phyloP scores from a whole-genome alignment of 1,139 yeast genomes.

The Pneumocystis carinii region DNA sequence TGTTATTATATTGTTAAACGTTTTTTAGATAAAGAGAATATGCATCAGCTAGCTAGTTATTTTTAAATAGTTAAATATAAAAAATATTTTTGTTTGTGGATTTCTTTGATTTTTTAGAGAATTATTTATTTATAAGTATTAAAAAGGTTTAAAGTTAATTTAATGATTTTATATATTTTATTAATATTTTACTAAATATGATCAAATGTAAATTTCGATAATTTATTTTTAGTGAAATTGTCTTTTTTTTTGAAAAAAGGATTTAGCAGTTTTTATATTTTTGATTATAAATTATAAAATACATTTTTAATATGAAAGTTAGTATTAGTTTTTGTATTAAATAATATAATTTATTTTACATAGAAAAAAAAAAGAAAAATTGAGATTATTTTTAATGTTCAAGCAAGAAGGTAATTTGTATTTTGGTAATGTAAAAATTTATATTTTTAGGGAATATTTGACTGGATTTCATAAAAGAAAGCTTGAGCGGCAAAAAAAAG shows the following conservation, averaged over 20 bases:
- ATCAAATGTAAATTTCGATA: background rate
- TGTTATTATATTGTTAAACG: conserved; percentile 45
- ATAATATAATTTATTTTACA: background rate
- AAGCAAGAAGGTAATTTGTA: background rate
- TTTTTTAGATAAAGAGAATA: conserved; percentile 26
- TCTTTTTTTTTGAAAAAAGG: background rate
- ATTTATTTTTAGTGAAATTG: background rate
- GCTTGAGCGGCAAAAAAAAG: conserved; percentile 72
- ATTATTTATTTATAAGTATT: background rate
- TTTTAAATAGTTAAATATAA: background rate
- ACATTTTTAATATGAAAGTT: background rate
- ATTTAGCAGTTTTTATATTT: background rate
- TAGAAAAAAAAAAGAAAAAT: conserved; percentile 3
- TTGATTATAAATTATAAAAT: background rate
- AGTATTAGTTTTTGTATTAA: background rate
- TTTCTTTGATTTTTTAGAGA: background rate
- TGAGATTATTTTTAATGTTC: background rate
- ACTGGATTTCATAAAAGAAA: conserved; percentile 96
- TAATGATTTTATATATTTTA: background rate
- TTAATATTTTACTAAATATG: background rate
- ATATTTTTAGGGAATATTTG: conserved; percentile 40
- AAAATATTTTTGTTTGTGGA: background rate
- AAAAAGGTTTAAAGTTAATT: background rate
- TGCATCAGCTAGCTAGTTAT: conserved; percentile 44
- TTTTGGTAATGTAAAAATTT: background rate